Base-by-base conservation (phyloP, 2,329 filamentous ascomycete species). In the Alternaria sp. region DNA sequence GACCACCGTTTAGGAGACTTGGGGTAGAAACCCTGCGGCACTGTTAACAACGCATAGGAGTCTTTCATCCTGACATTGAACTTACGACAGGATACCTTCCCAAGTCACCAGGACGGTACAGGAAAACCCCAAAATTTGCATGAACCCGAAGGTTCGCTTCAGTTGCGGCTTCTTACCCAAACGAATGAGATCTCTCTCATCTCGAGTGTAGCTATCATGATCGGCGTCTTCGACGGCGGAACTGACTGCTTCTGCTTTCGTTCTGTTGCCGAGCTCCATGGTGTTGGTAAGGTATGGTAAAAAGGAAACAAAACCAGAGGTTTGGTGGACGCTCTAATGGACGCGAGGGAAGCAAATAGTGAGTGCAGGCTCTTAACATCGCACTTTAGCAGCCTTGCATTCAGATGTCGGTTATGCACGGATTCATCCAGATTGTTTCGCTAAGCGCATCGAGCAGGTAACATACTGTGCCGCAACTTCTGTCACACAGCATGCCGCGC, bases 81-180 rank as follows among this genome's bases (percentile, higher is more conserved):
- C 23, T 25, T 25, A 25, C 23, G 23, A 25, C 23, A 25, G 26
- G 10, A 30, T 30, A 3, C 28, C 28, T 13, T 30, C 55, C 62
- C 59, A 65, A 19, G 65, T 62, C 4, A 60, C 55, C 44, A 65
- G 25, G 6, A 51, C 54, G 1, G 49, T 65, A 32, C 54, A 61
- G 1, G 58, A 56, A 3, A 63, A 62, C 2, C 61, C 55, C 13
- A 66, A 26, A 6, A 67, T 64, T 6, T 66, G 64, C 32, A 67
- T 52, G 25, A 67, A 59, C 6, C 58, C 56, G 23, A 65, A 69
- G 28, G 49, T 67, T 2, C 67, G 57, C 54, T 65, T 61, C 26
- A 67, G 50, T 12, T 52, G 36, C 25, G 66, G 67, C 5, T 55
- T 57, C 28, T 69, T 69, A 0, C 67, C 67, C 55, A 65, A 47